Base-by-base conservation (phyloP, 768 basidiomycete species). In the Jaapia argillacea region DNA sequence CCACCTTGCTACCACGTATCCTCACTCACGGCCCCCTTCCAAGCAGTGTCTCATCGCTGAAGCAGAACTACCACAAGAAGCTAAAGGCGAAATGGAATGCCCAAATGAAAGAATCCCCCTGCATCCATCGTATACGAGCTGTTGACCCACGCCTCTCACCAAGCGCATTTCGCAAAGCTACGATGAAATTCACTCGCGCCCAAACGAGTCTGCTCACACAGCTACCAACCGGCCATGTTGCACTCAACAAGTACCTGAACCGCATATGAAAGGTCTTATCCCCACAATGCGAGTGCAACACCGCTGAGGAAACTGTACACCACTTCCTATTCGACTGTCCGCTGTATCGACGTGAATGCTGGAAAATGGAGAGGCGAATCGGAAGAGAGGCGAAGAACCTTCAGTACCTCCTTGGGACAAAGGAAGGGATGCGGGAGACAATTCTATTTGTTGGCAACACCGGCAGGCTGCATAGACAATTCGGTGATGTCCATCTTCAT, bases 201-300 rank as follows among this genome's bases (percentile, higher is more conserved):
- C 47, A 40, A 26, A 40, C 49, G 7, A 45, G 43, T 26, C 27
- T 54, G 2, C 36, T 57, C 16, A 23, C 53, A 5, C 53, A 56
- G 27, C 45, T 57, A 2, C 47, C 43, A 1, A 48, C 51, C 2
- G 46, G 48, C 21, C 56, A 58, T 43, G 28, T 43, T 24, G 27
- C 41, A 4, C 53, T 58, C 0, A 47, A 51, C 31, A 45, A 48
- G 16, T 48, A 56, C 40, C 48, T 58, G 0, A 50, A 58, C 31
- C 47, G 42, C 20, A 54, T 56, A 2, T 33, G 36, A 13, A 45
- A 45, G 21, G 39, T 42, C 5, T 47, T 46, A 10, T 47, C 54
- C 1, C 55, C 56, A 0, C 5, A 35, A 1, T 57, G 56, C 41
- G 53, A 50, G 0, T 57, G 55, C 40, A 35, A 25, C 1, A 28